Evolutionary conservation across 225 moss, liverwort and hornwort species (phyloP).

Genomic region (Sphagnum contortum): DNA sequence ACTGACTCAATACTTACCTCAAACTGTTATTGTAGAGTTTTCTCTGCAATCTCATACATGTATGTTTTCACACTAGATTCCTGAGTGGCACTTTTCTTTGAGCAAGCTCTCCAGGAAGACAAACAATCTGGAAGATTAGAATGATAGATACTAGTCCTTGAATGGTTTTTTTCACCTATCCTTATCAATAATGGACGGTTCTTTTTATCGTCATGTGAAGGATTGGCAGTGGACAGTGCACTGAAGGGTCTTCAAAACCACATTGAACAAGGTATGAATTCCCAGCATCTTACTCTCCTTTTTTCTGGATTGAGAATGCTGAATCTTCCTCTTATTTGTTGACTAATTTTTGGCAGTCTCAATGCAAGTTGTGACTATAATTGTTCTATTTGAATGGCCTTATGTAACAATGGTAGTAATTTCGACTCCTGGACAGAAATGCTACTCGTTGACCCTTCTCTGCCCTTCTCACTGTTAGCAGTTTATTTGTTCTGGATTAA

Average conservation of each 20-base stretch:
- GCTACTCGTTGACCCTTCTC: too few species aligned
- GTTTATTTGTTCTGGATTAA: too few species aligned
- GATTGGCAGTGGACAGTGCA: constrained; percentile 51
- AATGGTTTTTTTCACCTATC: not conserved
- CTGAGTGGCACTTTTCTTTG: constrained; percentile 12
- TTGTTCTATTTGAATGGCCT: too few species aligned
- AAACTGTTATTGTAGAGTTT: not conserved
- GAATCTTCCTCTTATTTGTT: not conserved
- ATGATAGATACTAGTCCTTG: not conserved
- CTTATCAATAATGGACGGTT: too few species aligned
- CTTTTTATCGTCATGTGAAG: constrained; percentile 12
- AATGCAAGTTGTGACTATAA: not conserved
- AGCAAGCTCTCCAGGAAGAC: not conserved
- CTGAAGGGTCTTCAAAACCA: constrained; percentile 48
- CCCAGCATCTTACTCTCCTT: not conserved
- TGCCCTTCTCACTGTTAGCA: too few species aligned
- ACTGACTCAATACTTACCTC: too few species aligned
- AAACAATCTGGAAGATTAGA: not conserved
- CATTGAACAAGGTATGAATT: constrained; percentile 30
- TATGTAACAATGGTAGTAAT: too few species aligned
- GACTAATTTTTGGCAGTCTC: not conserved
- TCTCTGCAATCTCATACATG: not conserved
- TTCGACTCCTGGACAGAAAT: not conserved
- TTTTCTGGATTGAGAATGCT: not conserved
- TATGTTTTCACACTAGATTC: constrained; percentile 4